Evolutionary conservation across 1,139 yeast genomes (phyloP), one percentile per base, ranked within the genome.

Genomic region (Schwanniomyces etchellsii): DNA sequence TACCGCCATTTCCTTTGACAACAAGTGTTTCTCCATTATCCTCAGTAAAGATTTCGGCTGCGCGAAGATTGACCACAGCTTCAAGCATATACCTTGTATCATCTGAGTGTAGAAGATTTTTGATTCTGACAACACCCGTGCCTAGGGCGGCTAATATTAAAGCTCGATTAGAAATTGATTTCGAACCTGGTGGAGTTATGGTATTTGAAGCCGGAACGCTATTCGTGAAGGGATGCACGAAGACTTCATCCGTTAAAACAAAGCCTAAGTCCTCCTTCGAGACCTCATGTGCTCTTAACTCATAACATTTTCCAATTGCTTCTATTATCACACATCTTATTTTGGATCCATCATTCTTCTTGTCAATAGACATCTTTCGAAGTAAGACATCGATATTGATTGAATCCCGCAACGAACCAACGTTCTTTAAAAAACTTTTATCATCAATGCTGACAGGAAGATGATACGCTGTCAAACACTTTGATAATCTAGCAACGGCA

Each of bases 151-250:
- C 97, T 42, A 91, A 66, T 14, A 91, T 77, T 41, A 91, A 70
- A 5, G 97, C 98, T 53, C 99, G 77, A 54, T 91, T 91, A 10
- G 97, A 88, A 39, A 91, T 91, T 3, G 97, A 89, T 55, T 91
- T 91, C 4, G 97, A 91, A 1, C 99, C 99, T 7, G 99, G 99
- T 16, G 98, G 98, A 16, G 70, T 66, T 27, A 91, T 67, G 2
- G 64, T 63, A 31, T 64, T 73, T 22, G 71, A 58, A 13, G 57
- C 40, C 3, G 78, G 74, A 7, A 70, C 55, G 2, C 48, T 43
- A 4, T 44, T 39, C 14, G 56, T 57, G 46, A 79, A 77, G 29
- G 81, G 75, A 42, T 60, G 67, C 16, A 89, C 94, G 27, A 74
- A 46, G 6, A 81, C 70, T 52, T 88, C 94, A 44, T 85, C 93